phyloP scores from a whole-genome alignment of 2,329 filamentous ascomycete genomes.

The Clathrospora elynae region DNA sequence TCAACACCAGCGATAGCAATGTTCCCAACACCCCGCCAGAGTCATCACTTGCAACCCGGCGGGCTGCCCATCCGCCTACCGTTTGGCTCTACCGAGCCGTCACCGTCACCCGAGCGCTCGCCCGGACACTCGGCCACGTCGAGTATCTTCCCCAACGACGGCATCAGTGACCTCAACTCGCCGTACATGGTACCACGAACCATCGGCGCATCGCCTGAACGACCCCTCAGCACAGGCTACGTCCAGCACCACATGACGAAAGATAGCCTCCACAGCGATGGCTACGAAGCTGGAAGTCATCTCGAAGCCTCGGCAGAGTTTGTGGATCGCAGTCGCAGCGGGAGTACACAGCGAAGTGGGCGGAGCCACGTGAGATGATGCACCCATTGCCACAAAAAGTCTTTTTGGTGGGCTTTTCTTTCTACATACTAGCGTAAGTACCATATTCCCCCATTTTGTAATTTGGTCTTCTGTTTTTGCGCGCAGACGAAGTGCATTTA shows the following conservation, averaged over 20 bases:
- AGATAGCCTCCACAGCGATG: conserved; percentile 46
- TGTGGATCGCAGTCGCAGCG: conserved; percentile 43
- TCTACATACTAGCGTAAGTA: conserved; percentile 5
- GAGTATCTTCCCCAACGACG: conserved; percentile 38
- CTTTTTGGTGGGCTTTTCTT: conserved; percentile 5
- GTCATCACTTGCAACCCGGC: conserved; percentile 36
- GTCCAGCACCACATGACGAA: conserved; percentile 48
- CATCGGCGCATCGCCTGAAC: conserved; percentile 25
- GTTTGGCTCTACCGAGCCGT: conserved; percentile 45
- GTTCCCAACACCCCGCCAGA: conserved; percentile 15
- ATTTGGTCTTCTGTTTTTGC: conserved; percentile 6
- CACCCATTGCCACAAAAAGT: no score
- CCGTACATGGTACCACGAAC: conserved; percentile 20
- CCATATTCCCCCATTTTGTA: conserved; percentile 8
- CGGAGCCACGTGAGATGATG: conserved; percentile 20
- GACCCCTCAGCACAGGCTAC: conserved; percentile 46
- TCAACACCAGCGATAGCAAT: conserved; percentile 21
- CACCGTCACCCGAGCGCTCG: conserved; percentile 44
- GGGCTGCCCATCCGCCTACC: conserved; percentile 41
- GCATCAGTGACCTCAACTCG: conserved; percentile 23
- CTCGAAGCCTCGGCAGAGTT: conserved; percentile 46
- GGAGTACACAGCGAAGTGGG: conserved; percentile 39
- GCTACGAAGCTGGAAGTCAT: conserved; percentile 37
- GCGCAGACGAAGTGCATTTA: conserved; percentile 16
- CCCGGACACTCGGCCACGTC: conserved; percentile 44